These are phyloP conservation scores for Lasiosphaeria miniovina DNA, from an alignment of 495 filamentous ascomycete genomes.

Conservation along the genomic window DNA sequence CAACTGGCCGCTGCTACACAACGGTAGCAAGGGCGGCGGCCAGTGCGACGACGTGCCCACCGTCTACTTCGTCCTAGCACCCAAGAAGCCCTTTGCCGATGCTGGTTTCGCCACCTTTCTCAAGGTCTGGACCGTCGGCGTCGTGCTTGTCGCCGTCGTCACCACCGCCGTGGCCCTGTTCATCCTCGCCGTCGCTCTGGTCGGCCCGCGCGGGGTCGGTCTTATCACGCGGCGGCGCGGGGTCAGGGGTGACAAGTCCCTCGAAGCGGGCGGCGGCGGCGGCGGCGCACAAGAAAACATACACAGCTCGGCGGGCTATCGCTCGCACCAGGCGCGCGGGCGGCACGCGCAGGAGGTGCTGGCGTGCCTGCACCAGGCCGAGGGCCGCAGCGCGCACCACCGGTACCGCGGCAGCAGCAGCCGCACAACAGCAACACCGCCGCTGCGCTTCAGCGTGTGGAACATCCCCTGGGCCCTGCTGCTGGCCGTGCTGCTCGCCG, in stretches of 20 bases:
- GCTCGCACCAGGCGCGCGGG: slow-evolving; percentile 17
- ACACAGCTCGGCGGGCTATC: slow-evolving; percentile 15
- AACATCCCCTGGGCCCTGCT: slow-evolving; percentile 30
- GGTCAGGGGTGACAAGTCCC: slow-evolving; percentile 12
- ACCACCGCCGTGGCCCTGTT: slow-evolving; percentile 26
- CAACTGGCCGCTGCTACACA: slow-evolving; percentile 28
- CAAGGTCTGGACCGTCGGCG: slow-evolving; percentile 29
- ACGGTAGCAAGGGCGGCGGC: slow-evolving; percentile 23
- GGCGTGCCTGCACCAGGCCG: slow-evolving; percentile 22
- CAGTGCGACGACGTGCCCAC: slow-evolving; percentile 28
- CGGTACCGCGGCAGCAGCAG: slow-evolving; percentile 17
- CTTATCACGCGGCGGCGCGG: slow-evolving; percentile 1
- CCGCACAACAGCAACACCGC: slow-evolving; percentile 1
- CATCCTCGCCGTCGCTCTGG: slow-evolving; percentile 19
- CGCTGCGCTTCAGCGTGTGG: slow-evolving; percentile 25
- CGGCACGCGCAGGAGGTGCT: slow-evolving; percentile 28
- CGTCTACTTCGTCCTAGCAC: slow-evolving; percentile 30
- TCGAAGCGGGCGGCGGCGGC: slow-evolving; percentile 14
- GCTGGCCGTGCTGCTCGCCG: slow-evolving; percentile 21
- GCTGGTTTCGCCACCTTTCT: slow-evolving; percentile 23
- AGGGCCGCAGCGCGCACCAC: slow-evolving; percentile 19
- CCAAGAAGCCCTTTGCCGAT: slow-evolving; percentile 29
- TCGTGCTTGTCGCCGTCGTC: slow-evolving; percentile 28
- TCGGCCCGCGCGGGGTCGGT: slow-evolving; percentile 19
- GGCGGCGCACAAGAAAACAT: slow-evolving; percentile 11